Conservation (phyloP, 805 yeast species). For the Spencermartinsiella europaea region DNA sequence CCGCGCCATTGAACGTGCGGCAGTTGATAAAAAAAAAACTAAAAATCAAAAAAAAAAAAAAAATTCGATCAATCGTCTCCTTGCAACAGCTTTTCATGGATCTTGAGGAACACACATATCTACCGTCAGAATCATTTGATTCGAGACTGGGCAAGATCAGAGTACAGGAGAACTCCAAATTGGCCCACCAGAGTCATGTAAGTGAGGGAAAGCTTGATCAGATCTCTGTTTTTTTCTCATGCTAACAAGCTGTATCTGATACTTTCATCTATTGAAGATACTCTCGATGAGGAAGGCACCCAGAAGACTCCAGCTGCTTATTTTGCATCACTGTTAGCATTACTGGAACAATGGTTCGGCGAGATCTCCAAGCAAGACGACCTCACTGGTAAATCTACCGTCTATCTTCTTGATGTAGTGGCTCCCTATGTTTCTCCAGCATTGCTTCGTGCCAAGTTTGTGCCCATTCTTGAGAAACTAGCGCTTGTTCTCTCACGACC, state of each 20-base stretch:
- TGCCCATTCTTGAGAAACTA: conserved; percentile 69
- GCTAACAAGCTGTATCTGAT: conserved; percentile 57
- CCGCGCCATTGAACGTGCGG: too few relatives aligned
- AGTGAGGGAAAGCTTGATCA: conserved; percentile 8
- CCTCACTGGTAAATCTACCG: conserved; percentile 61
- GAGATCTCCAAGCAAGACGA: conserved; percentile 52
- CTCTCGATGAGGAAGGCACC: conserved; percentile 57
- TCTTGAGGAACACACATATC: not conserved
- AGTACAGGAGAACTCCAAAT: conserved; percentile 66
- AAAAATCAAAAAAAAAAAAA: too few relatives aligned
- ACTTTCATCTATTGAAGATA: conserved; percentile 85
- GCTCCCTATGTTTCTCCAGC: conserved; percentile 67
- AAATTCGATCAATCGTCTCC: too few relatives aligned
- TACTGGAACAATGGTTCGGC: conserved; percentile 68
- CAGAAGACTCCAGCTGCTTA: conserved; percentile 72
- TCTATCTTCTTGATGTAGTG: conserved; percentile 76
- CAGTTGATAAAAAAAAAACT: too few relatives aligned
- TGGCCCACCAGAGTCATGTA: conserved; percentile 75
- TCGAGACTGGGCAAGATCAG: conserved; percentile 42
- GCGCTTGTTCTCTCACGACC: conserved; percentile 74
- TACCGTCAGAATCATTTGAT: conserved; percentile 16
- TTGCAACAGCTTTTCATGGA: too few relatives aligned
- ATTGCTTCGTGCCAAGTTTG: conserved; percentile 67
- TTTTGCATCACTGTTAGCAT: conserved; percentile 74
- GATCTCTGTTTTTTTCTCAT: not conserved